These are phyloP conservation scores for Fomitopsis pulvina DNA, from an alignment of 768 basidiomycete genomes.

Conservation along the genomic window DNA sequence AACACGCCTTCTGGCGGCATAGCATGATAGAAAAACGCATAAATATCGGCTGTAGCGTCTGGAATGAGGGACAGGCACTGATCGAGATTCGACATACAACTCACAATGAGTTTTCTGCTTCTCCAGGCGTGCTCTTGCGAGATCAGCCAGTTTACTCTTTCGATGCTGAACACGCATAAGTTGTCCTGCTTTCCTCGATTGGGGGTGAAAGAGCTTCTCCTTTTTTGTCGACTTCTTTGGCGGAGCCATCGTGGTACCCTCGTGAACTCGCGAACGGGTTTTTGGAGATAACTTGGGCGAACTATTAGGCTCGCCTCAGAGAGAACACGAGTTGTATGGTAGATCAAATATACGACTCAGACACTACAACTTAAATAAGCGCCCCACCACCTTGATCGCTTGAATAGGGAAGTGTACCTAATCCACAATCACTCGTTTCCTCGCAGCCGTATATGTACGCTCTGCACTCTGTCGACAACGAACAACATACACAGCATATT, in stretches of 20 bases:
- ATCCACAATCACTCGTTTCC: too few relatives aligned
- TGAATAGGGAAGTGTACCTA: too few relatives aligned
- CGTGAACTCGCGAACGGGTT: too few relatives aligned
- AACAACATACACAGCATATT: background rate
- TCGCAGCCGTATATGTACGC: too few relatives aligned
- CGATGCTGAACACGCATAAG: slow-evolving; percentile 60
- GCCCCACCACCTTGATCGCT: too few relatives aligned
- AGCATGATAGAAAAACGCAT: slow-evolving; percentile 70
- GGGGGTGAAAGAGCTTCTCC: slow-evolving; percentile 78
- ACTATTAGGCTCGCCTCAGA: too few relatives aligned
- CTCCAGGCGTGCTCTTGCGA: slow-evolving; percentile 47
- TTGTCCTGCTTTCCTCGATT: slow-evolving; percentile 79
- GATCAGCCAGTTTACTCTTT: slow-evolving; percentile 57
- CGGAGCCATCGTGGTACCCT: slow-evolving; percentile 4
- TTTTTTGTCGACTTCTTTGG: slow-evolving; percentile 41
- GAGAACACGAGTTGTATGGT: too few relatives aligned
- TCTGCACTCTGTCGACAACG: too few relatives aligned
- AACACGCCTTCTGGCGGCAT: slow-evolving; percentile 54
- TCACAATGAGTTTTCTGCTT: slow-evolving; percentile 51
- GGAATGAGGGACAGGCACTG: background rate
- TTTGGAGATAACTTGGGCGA: slow-evolving; percentile 24
- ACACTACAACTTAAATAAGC: too few relatives aligned
- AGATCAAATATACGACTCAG: too few relatives aligned
- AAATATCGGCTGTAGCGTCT: slow-evolving; percentile 49
- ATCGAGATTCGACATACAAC: background rate